Percentiles rank a stretch among this genome's conserved stretches.
phyloP scores from a whole-genome alignment of 106 monocot genomes.

The Platanthera zijinensis region DNA sequence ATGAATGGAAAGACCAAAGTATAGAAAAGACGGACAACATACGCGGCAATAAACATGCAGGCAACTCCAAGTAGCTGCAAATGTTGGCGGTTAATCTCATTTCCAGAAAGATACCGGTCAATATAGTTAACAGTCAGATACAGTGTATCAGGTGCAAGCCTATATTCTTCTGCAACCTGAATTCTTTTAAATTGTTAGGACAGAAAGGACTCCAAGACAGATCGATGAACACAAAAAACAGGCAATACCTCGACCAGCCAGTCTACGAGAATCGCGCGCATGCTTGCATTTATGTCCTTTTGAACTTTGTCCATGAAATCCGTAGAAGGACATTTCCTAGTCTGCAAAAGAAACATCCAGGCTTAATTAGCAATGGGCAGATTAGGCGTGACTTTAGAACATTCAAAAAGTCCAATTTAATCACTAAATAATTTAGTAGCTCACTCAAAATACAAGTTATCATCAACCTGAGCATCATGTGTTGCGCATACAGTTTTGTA shows the following conservation, averaged over 20 bases:
- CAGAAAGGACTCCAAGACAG: background rate
- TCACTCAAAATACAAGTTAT: background rate
- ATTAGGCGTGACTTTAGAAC: background rate
- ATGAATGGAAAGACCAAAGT: background rate
- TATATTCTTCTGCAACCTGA: conserved; percentile 81
- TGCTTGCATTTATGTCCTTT: conserved; percentile 81
- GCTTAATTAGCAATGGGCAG: background rate
- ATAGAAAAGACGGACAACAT: background rate
- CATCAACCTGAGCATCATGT: background rate
- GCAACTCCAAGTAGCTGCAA: conserved; percentile 77
- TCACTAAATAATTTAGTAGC: background rate
- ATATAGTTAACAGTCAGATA: conserved; percentile 79
- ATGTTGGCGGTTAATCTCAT: conserved; percentile 62
- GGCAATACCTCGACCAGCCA: conserved; percentile 58
- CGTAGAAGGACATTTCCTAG: conserved; percentile 56
- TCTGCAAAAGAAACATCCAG: conserved; percentile 19
- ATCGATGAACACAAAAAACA: background rate
- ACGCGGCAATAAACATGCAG: conserved; percentile 88
- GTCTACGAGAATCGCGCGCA: conserved; percentile 59
- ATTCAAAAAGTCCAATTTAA: background rate
- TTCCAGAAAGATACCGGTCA: conserved; percentile 76
- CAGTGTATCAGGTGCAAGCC: conserved; percentile 71
- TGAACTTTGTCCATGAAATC: conserved; percentile 82
- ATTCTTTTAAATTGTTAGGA: background rate
- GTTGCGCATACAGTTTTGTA: background rate